A percentile compares a stretch with the other conserved stretches of the same genome.
These are phyloP conservation scores for Coemansia sp. DNA, from an alignment of 192 early-diverging fungal species.

Conservation along the genomic window DNA sequence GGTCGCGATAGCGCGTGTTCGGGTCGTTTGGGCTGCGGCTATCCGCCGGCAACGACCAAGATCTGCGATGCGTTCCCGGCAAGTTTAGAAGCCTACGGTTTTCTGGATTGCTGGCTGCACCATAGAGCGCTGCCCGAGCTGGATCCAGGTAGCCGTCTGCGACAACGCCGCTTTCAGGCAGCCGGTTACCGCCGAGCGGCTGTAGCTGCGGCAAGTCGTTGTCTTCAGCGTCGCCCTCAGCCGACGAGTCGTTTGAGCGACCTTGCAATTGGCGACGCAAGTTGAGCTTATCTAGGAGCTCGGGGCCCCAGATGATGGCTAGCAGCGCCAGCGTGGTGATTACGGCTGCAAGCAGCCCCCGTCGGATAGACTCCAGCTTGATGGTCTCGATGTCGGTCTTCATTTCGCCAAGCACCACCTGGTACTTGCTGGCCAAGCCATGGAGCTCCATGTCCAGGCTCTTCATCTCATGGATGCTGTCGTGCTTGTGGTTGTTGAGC, in stretches of 20 bases:
- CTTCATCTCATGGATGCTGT: slow-evolving; percentile 75
- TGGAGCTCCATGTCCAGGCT: slow-evolving; percentile 75
- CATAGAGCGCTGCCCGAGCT: not conserved
- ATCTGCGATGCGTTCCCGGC: not conserved
- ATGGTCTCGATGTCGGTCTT: slow-evolving; percentile 86
- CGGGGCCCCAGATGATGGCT: slow-evolving; percentile 36
- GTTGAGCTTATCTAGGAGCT: slow-evolving; percentile 13
- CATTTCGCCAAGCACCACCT: slow-evolving; percentile 76
- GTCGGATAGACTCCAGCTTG: slow-evolving; percentile 78
- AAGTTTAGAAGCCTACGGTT: too few species aligned
- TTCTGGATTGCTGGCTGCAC: not conserved
- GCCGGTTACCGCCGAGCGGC: too few species aligned
- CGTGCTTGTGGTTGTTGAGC: slow-evolving; percentile 85
- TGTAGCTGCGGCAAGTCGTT: too few species aligned
- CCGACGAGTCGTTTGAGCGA: not conserved
- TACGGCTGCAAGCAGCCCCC: slow-evolving; percentile 57
- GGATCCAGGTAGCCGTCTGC: not conserved
- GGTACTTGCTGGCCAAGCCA: slow-evolving; percentile 81
- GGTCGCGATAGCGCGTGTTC: slow-evolving; percentile 28
- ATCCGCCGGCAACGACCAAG: not conserved
- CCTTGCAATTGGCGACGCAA: not conserved
- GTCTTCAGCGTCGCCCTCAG: not conserved
- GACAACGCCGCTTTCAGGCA: not conserved
- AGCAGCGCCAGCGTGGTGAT: slow-evolving; percentile 34
- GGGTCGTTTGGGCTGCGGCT: not conserved